Conservation (phyloP, 2,329 filamentous ascomycete genomes). For the Sporothrix schenckii region DNA sequence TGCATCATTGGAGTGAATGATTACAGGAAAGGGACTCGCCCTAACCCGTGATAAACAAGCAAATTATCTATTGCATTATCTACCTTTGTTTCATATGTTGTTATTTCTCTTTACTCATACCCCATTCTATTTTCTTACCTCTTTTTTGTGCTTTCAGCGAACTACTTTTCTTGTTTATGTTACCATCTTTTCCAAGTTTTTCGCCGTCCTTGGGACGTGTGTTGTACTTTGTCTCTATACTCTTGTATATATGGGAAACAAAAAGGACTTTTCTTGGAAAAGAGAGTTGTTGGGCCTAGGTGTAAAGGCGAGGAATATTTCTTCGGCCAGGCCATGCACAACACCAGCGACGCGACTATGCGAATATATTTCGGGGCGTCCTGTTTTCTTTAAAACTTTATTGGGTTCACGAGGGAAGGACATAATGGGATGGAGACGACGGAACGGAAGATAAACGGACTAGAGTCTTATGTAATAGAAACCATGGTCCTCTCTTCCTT, state of each 20-base stretch:
- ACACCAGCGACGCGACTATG: neutral
- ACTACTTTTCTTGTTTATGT: neutral
- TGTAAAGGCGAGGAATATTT: neutral
- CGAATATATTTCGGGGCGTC: neutral
- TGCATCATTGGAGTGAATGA: neutral
- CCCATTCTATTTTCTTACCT: slow-evolving; percentile 8
- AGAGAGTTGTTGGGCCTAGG: neutral
- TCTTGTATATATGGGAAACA: slow-evolving; percentile 24
- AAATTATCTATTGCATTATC: neutral
- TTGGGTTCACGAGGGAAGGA: neutral
- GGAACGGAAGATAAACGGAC: neutral
- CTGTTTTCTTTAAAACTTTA: neutral
- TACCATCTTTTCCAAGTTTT: neutral
- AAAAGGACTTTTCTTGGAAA: neutral
- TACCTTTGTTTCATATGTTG: slow-evolving; percentile 5
- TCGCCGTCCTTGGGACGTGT: neutral
- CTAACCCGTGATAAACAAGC: neutral
- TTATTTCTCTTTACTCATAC: slow-evolving; percentile 25
- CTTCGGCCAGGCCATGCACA: neutral
- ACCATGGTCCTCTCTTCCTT: neutral
- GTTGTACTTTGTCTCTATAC: slow-evolving; percentile 10
- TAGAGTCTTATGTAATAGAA: neutral
- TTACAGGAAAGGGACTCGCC: neutral
- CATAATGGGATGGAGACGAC: neutral
- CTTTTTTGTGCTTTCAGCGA: slow-evolving; percentile 21